Evolutionary conservation across 306 rosid species (phyloP).

Genomic region (Vicia faba): DNA sequence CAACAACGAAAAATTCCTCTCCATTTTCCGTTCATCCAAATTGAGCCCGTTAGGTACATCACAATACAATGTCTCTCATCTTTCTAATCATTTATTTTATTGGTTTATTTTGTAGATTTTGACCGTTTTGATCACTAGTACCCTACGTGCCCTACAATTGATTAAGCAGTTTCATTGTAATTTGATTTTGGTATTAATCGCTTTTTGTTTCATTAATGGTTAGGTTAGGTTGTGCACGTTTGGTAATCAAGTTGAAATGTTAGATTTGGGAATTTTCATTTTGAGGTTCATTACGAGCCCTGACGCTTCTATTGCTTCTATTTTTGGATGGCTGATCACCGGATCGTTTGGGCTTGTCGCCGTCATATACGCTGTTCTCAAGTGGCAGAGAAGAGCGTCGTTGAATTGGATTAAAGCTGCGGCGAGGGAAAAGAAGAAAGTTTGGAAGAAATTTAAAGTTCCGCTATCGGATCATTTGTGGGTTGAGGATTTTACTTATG

Average conservation of each 20-base stretch:
- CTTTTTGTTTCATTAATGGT: background rate
- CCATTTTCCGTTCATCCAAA: background rate
- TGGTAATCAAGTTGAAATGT: constrained; percentile 39
- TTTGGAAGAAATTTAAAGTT: constrained; percentile 68
- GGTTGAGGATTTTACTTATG: constrained; percentile 65
- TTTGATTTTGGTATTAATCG: constrained; percentile 24
- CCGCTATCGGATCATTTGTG: constrained; percentile 65
- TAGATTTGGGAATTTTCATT: constrained; percentile 50
- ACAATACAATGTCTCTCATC: constrained; percentile 7
- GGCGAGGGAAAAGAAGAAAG: constrained; percentile 70
- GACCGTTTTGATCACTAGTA: constrained; percentile 6
- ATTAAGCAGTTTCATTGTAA: background rate
- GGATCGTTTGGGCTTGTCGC: constrained; percentile 70
- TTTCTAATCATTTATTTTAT: no score
- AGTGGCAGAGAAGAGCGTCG: constrained; percentile 71
- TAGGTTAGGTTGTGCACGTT: constrained; percentile 41
- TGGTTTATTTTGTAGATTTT: constrained; percentile 5
- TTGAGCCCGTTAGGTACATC: constrained; percentile 16
- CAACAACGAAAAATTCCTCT: background rate
- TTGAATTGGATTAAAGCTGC: constrained; percentile 78
- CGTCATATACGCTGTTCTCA: constrained; percentile 57
- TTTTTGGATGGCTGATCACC: constrained; percentile 64
- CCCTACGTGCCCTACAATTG: constrained; percentile 16
- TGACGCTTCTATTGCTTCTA: constrained; percentile 47
- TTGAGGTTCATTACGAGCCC: constrained; percentile 44